Base-by-base conservation (phyloP, 2,329 filamentous ascomycete genomes). In the Penicillium capsulatum region DNA sequence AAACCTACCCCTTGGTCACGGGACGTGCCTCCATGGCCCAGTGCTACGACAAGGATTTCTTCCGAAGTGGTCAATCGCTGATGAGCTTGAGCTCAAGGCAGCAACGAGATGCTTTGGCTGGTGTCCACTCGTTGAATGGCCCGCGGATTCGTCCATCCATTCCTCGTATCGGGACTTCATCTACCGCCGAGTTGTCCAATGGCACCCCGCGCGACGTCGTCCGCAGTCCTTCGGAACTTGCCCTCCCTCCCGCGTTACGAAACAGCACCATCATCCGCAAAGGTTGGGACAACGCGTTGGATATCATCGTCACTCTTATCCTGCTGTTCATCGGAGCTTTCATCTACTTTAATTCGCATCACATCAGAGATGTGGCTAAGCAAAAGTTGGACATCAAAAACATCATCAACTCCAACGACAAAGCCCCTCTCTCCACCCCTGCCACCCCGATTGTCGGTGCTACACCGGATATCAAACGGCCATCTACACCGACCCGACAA, bases 1-100 rank as follows among this genome's bases (percentile, higher is more conserved):
- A 74, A 28, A 81, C 81, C 7, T 97, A 96, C 54, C 92, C 92
- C 3, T 75, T 91, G 7, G 87, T 95, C 17, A 83, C 90, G 15
- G 79, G 87, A 37, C 82, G 75, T 28, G 80, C 80, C 3, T 68
- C 72, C 16, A 66, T 70, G 47, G 80, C 80, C 7, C 65, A 72
- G 37, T 80, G 74, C 56, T 80, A 80, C 48, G 70, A 72, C 34
- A 70, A 71, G 38, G 71, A 72, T 42, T 81, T 66, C 34, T 61
- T 67, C 31, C 57, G 59, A 7, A 47, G 53, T 30, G 61, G 64
- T 4, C 61, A 65, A 31, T 57, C 64, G 1, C 54, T 69, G 8
- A 64, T 62, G 52, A 67, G 59, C 36, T 48, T 69, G 26, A 59
- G 52, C 28, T 50, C 50, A 9, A 60, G 64, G 2, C 76, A 80